Evolutionary conservation across 2,329 filamentous ascomycete genomes (phyloP), one percentile per base, ranked within the genome.

Genomic region (Epichloe typhina): DNA sequence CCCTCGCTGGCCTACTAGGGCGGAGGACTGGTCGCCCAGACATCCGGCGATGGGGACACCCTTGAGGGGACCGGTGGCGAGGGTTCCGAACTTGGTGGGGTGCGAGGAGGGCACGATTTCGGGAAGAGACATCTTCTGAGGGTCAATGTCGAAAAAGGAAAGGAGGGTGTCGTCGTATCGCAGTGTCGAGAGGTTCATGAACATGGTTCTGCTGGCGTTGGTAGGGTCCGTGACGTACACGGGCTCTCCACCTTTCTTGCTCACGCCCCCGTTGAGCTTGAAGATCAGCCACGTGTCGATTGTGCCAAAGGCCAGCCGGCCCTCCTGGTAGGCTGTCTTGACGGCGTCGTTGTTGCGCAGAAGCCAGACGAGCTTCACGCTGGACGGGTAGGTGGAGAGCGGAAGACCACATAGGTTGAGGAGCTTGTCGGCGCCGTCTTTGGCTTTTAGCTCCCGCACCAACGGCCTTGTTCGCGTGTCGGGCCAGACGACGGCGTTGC

Each of bases 151-250:
- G 67, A 95, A 95, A 70, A 94, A 95, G 23, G 80, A 70, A 26
- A 95, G 71, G 26, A 95, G 75, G 40, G 75, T 74, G 51, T 88
- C 80, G 63, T 91, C 87, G 67, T 95, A 95, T 59, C 89, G 67
- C 53, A 88, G 74, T 11, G 83, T 90, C 59, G 82, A 76, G 50
- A 95, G 74, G 68, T 95, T 88, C 84, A 95, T 90, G 67, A 95
- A 93, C 88, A 95, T 94, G 54, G 89, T 95, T 61, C 89, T 76
- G 49, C 86, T 91, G 19, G 89, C 89, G 64, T 95, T 95, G 54
- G 86, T 88, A 46, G 84, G 81, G 65, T 95, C 89, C 0, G 89
- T 93, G 52, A 95, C 87, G 62, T 87, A 26, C 23, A 26, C 23
- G 23, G 23, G 6, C 23, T 26, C 23, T 26, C 23, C 7, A 26